phyloP scores from a whole-genome alignment of 345 rosid species.

The Erysimum cheiranthoides region DNA sequence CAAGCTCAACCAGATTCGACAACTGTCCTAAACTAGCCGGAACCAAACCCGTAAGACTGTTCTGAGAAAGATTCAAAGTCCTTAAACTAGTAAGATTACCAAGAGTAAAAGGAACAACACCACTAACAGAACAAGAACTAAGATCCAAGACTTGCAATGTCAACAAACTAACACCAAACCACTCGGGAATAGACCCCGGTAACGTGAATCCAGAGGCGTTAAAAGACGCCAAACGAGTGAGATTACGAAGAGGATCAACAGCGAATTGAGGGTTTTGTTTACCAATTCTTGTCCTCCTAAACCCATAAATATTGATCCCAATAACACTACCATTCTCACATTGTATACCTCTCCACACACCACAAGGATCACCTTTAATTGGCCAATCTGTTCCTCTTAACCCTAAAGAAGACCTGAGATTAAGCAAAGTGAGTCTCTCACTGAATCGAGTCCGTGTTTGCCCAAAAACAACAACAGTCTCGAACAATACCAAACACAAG shows the following conservation, averaged over 20 bases:
- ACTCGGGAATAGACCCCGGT: constrained; percentile 81
- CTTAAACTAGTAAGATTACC: constrained; percentile 74
- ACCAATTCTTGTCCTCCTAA: constrained; percentile 83
- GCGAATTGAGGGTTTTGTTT: constrained; percentile 73
- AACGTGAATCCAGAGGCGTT: constrained; percentile 81
- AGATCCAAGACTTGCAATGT: constrained; percentile 85
- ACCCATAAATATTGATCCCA: constrained; percentile 85
- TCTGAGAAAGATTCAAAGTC: constrained; percentile 64
- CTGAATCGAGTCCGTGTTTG: constrained; percentile 55
- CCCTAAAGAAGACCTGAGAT: constrained; percentile 91
- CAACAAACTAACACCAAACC: constrained; percentile 67
- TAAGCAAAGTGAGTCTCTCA: constrained; percentile 68
- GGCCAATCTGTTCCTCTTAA: constrained; percentile 93
- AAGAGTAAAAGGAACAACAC: constrained; percentile 68
- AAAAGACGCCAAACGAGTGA: constrained; percentile 66
- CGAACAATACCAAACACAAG: constrained; percentile 48
- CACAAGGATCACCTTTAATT: constrained; percentile 79
- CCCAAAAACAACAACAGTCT: constrained; percentile 53
- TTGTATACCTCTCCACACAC: constrained; percentile 67
- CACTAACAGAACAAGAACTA: constrained; percentile 65
- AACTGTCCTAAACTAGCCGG: constrained; percentile 71
- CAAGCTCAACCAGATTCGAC: constrained; percentile 58
- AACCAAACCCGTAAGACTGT: constrained; percentile 61
- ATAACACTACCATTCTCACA: constrained; percentile 72
- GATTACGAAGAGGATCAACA: constrained; percentile 72